A percentile compares a stretch with the other conserved stretches of the same genome.
Conservation (phyloP, 2,329 filamentous ascomycete species). For the Coniochaeta sp. region DNA sequence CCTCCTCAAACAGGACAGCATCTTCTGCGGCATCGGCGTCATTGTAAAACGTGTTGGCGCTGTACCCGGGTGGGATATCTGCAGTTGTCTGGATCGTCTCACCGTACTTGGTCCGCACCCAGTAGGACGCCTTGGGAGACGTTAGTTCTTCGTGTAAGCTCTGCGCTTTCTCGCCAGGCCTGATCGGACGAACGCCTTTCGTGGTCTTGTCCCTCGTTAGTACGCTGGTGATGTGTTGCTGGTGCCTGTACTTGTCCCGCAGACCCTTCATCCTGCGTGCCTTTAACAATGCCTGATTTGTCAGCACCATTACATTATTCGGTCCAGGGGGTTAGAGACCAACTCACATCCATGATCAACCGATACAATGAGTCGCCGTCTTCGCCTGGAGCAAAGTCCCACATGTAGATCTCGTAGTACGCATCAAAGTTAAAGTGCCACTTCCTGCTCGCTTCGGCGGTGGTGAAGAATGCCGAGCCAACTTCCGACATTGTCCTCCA, state of each 20-base stretch:
- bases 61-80: constrained; percentile 4
- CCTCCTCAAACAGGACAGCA: constrained; percentile 14
- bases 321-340: no score
- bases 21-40: constrained; percentile 21
- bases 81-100: constrained; percentile 12
- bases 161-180: constrained; percentile 13
- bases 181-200: constrained; percentile 18
- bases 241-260: constrained; percentile 16
- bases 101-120: constrained; percentile 1
- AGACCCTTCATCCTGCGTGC: constrained; percentile 17
- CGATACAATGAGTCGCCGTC: constrained; percentile 13
- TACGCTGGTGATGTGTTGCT: constrained; percentile 12
- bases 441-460: constrained; percentile 14
- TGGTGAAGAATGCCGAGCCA: constrained; percentile 16
- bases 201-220: constrained; percentile 19
- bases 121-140: constrained; percentile 5
- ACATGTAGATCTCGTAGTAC: constrained; percentile 23
- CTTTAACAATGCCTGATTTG: no score
- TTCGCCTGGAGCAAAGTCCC: constrained; percentile 19
- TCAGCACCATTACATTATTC: no score
- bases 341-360: constrained; percentile 14
- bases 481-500: constrained; percentile 16
- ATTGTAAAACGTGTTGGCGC: constrained; percentile 16
- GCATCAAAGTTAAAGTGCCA: constrained; percentile 21
- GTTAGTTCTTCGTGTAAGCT: constrained; percentile 19